Evolutionary conservation across 1,139 yeast species (phyloP).

Genomic region (Wickerhamiella pararugosa): DNA sequence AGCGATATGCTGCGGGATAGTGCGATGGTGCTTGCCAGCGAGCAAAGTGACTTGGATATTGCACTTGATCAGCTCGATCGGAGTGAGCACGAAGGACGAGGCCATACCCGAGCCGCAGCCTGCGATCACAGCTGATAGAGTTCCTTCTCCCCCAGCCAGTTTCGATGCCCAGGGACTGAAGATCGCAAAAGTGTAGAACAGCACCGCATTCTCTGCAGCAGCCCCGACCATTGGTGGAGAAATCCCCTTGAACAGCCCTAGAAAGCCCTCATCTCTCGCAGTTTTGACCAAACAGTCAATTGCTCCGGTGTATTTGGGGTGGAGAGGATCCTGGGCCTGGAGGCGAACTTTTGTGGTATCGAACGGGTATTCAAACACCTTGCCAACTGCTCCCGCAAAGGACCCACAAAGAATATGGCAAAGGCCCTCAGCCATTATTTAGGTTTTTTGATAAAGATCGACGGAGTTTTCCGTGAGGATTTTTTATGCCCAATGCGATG

Average conservation of each 20-base stretch:
- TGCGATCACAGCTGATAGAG: constrained; percentile 9
- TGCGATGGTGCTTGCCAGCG: constrained; percentile 18
- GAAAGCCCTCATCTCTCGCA: constrained; percentile 47
- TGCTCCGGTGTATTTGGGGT: constrained; percentile 37
- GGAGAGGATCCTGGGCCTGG: constrained; percentile 48
- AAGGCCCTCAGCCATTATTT: too few relatives aligned
- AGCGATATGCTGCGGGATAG: constrained; percentile 29
- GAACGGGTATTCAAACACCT: constrained; percentile 77
- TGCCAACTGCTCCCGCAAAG: constrained; percentile 69
- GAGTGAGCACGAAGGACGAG: constrained; percentile 76
- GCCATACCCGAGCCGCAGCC: constrained; percentile 50
- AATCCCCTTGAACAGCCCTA: constrained; percentile 49
- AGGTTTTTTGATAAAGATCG: too few relatives aligned
- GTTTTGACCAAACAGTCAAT: constrained; percentile 47
- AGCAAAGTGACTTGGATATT: constrained; percentile 57
- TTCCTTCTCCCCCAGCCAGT: not conserved
- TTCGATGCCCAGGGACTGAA: constrained; percentile 6
- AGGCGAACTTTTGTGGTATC: constrained; percentile 84
- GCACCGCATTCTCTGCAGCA: constrained; percentile 65
- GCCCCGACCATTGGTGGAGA: constrained; percentile 79
- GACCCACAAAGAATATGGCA: constrained; percentile 23
- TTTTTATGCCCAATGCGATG: too few relatives aligned
- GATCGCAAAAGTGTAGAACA: constrained; percentile 47
- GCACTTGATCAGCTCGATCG: constrained; percentile 79
- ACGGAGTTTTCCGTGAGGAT: too few relatives aligned